Evolutionary conservation across 2,329 filamentous ascomycete species (phyloP).

Genomic region (Basipetospora chlamydospora): DNA sequence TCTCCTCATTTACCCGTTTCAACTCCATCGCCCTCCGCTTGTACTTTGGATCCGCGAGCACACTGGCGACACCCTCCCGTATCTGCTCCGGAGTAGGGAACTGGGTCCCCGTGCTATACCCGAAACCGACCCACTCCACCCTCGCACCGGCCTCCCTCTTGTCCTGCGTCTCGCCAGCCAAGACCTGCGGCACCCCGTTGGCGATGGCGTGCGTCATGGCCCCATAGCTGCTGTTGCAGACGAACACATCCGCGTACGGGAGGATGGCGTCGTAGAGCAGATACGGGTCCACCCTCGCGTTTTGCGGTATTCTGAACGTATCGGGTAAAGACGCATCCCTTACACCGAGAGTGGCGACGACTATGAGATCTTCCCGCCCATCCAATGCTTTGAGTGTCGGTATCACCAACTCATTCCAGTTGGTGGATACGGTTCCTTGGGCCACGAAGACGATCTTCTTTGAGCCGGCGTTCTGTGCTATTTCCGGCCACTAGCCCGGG

Average conservation of each 20-base stretch:
- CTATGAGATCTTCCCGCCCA: constrained; percentile 21
- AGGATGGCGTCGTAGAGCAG: constrained; percentile 32
- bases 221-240: constrained; percentile 34
- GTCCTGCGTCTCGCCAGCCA: constrained; percentile 19
- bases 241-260: constrained; percentile 26
- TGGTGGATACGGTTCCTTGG: constrained; percentile 28
- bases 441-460: constrained; percentile 29
- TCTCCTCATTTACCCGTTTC: too few relatives aligned
- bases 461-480: too few relatives aligned
- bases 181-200: constrained; percentile 30
- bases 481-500: too few relatives aligned
- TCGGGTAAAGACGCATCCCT: constrained; percentile 11
- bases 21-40: too few relatives aligned
- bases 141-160: too few relatives aligned
- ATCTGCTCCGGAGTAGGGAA: too few relatives aligned
- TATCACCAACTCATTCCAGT: constrained; percentile 26
- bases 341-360: constrained; percentile 18
- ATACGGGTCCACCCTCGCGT: constrained; percentile 29
- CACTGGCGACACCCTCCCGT: too few relatives aligned
- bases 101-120: too few relatives aligned
- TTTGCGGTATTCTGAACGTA: constrained; percentile 19
- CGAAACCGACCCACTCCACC: too few relatives aligned
- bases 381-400: constrained; percentile 29
- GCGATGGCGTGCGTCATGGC: constrained; percentile 28
- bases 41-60: too few relatives aligned